A percentile compares a stretch with the other conserved stretches of the same genome.
These are phyloP conservation scores for Solanum arcanum DNA, from an alignment of 257 asterid species.

Conservation along the genomic window DNA sequence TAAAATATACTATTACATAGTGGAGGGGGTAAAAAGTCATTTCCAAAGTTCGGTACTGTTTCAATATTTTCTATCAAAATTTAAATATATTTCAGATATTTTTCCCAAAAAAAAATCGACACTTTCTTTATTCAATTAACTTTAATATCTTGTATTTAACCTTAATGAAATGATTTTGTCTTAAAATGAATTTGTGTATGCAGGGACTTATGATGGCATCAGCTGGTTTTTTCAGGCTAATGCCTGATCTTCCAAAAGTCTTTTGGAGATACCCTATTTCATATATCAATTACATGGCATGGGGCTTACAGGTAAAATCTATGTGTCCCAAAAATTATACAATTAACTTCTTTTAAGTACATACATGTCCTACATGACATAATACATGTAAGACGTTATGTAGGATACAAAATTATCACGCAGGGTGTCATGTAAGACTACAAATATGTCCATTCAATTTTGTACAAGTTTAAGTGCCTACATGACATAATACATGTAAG, in stretches of 20 bases:
- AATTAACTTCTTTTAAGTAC: background rate
- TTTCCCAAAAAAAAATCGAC: background rate
- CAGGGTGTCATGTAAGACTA: too few species aligned
- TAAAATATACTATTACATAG: too few species aligned
- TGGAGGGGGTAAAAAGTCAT: too few species aligned
- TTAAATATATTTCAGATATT: too few species aligned
- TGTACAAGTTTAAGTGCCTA: too few species aligned
- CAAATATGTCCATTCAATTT: too few species aligned
- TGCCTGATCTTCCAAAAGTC: slow-evolving; percentile 54
- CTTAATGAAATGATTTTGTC: background rate
- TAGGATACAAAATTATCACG: too few species aligned
- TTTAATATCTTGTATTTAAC: background rate
- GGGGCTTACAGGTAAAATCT: slow-evolving; percentile 57
- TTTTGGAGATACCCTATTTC: slow-evolving; percentile 80
- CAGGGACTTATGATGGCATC: slow-evolving; percentile 92
- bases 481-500: too few species aligned
- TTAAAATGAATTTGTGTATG: background rate
- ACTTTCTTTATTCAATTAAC: background rate
- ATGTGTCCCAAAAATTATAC: background rate
- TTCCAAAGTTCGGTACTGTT: too few species aligned
- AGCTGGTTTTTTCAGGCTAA: slow-evolving; percentile 66
- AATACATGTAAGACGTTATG: accelerated
- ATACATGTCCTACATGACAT: too few species aligned
- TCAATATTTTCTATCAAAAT: too few species aligned
- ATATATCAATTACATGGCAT: slow-evolving; percentile 75